These are phyloP conservation scores for Crithidia fasciculata DNA, from an alignment of 208 protist genomes.

Conservation along the genomic window DNA sequence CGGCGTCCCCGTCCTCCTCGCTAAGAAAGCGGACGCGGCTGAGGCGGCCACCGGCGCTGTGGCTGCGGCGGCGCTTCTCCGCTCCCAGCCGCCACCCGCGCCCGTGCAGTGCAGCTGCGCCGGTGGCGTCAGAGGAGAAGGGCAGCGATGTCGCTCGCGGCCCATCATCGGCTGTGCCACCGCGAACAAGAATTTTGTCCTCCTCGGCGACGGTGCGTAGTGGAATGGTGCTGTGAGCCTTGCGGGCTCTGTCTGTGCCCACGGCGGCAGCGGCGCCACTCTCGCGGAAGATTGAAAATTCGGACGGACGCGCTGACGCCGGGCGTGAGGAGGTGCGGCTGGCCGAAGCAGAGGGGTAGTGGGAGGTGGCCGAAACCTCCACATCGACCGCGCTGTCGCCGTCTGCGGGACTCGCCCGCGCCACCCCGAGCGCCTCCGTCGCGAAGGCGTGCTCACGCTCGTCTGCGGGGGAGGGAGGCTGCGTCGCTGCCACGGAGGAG, in stretches of 20 bases:
- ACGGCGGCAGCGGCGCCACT: conserved; percentile 26
- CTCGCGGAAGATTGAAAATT: conserved; percentile 82
- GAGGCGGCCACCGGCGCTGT: conserved; percentile 32
- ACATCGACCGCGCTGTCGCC: conserved; percentile 25
- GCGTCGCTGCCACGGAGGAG: conserved; percentile 10
- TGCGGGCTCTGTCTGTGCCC: not conserved
- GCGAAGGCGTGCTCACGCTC: conserved; percentile 21
- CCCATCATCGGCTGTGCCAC: not conserved
- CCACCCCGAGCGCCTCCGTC: conserved; percentile 21
- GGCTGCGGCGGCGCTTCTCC: conserved; percentile 33
- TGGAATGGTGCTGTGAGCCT: conserved; percentile 18
- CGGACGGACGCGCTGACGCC: conserved; percentile 54
- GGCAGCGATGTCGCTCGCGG: conserved; percentile 22
- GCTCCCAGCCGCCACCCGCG: conserved; percentile 9
- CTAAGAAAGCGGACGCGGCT: conserved; percentile 41
- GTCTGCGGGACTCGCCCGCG: conserved; percentile 22
- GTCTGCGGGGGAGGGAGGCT: conserved; percentile 18
- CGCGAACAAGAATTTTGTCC: conserved; percentile 27
- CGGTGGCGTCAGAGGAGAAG: not conserved
- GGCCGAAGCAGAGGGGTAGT: conserved; percentile 28
- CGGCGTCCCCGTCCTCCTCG: conserved; percentile 16
- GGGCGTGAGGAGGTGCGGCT: conserved; percentile 32
- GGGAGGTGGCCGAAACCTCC: conserved; percentile 33
- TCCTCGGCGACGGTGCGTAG: conserved; percentile 13
- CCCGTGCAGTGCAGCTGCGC: conserved; percentile 2